phyloP scores from a whole-genome alignment of 108 stramenopile species.

The Cyclotella baltica region DNA sequence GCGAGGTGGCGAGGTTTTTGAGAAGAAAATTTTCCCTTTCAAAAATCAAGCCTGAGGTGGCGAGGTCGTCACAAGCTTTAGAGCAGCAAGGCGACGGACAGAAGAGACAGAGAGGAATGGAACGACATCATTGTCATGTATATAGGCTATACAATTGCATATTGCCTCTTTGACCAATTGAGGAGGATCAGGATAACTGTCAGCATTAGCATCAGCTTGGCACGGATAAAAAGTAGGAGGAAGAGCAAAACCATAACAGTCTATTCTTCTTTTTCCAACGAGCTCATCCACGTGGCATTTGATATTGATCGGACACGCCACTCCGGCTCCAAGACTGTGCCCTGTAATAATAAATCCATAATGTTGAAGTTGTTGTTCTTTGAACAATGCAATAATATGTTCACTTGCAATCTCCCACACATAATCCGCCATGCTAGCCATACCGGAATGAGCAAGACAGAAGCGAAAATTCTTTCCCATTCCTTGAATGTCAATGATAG shows the following conservation, averaged over 20 bases:
- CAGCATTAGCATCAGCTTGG: slow-evolving; percentile 14
- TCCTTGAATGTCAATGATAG: slow-evolving; percentile 27
- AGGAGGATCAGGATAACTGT: slow-evolving; percentile 28
- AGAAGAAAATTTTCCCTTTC: no score
- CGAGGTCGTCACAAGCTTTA: no score
- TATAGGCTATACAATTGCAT: slow-evolving; percentile 32
- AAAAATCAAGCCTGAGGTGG: no score
- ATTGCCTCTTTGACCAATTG: slow-evolving; percentile 36
- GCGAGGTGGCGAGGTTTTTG: no score
- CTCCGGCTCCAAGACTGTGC: slow-evolving; percentile 25
- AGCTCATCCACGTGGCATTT: slow-evolving; percentile 31
- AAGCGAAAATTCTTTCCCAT: slow-evolving; percentile 24
- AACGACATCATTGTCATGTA: slow-evolving; percentile 54
- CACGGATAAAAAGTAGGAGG: slow-evolving; percentile 25
- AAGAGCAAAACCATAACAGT: slow-evolving; percentile 24
- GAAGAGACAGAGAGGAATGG: slow-evolving; percentile 52
- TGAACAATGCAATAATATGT: slow-evolving; percentile 15
- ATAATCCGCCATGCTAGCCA: slow-evolving; percentile 25
- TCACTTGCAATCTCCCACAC: slow-evolving; percentile 25
- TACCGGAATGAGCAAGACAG: slow-evolving; percentile 28
- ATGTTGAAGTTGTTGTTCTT: slow-evolving; percentile 6
- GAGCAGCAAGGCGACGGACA: slow-evolving; percentile 40
- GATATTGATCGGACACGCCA: slow-evolving; percentile 23
- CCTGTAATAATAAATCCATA: slow-evolving; percentile 33
- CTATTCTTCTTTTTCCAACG: slow-evolving; percentile 11